phyloP scores from a whole-genome alignment of 1,284 basidiomycete genomes.

The Pterula multifida region DNA sequence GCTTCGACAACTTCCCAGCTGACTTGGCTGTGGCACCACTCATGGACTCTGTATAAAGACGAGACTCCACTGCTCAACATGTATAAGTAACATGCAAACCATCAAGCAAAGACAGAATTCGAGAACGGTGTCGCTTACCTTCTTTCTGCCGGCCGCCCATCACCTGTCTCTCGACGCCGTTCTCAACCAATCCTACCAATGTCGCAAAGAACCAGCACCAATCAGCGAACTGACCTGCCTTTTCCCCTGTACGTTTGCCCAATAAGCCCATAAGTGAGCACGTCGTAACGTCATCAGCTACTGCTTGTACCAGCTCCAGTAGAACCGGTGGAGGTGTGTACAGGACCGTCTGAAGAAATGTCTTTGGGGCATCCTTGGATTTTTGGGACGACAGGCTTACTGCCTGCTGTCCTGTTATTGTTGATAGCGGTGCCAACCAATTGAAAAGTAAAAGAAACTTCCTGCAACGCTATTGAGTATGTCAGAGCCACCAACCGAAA shows the following conservation, averaged over 20 bases:
- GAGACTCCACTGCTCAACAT: constrained; percentile 44
- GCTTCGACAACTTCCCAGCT: constrained; percentile 19
- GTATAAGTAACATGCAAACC: constrained; percentile 9
- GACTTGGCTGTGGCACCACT: constrained; percentile 59
- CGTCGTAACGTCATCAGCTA: constrained; percentile 67
- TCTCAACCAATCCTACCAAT: constrained; percentile 67
- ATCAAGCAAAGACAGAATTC: constrained; percentile 8
- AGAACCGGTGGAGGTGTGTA: constrained; percentile 76
- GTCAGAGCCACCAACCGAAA: constrained; percentile 4
- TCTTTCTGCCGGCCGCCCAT: constrained; percentile 48
- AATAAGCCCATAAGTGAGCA: constrained; percentile 59
- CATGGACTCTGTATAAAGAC: constrained; percentile 64
- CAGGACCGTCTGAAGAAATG: constrained; percentile 58
- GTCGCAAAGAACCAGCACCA: constrained; percentile 77
- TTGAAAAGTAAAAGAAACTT: constrained; percentile 73
- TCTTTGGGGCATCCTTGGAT: constrained; percentile 24
- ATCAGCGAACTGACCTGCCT: constrained; percentile 61
- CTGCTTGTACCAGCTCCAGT: constrained; percentile 58
- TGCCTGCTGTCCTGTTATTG: constrained; percentile 52
- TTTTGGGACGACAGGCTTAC: constrained; percentile 40
- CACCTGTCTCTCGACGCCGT: constrained; percentile 61
- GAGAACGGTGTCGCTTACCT: constrained; percentile 34
- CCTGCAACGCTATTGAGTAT: constrained; percentile 24
- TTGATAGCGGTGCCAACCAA: constrained; percentile 63
- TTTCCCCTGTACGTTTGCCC: constrained; percentile 46